phyloP scores from a whole-genome alignment of 768 basidiomycete species.

The Boletus edulis region DNA sequence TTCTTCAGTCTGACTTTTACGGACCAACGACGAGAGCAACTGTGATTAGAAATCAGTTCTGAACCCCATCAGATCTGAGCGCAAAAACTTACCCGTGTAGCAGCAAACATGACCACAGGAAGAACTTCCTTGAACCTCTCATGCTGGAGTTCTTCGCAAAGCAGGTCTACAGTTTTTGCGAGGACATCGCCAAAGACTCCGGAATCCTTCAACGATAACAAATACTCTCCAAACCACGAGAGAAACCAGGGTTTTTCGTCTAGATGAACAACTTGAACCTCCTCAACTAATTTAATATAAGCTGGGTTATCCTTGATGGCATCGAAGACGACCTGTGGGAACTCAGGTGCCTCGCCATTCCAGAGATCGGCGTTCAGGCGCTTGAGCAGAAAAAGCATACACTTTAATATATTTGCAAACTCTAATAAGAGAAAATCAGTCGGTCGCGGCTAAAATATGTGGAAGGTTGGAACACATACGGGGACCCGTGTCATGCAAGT shows the following conservation, averaged over 20 bases:
- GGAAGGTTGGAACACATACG: slow-evolving; percentile 45
- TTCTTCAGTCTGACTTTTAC: slow-evolving; percentile 32
- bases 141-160: slow-evolving; percentile 82
- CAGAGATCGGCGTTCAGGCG: slow-evolving; percentile 60
- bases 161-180: slow-evolving; percentile 66
- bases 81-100: slow-evolving; percentile 54
- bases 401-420: slow-evolving; percentile 56
- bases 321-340: slow-evolving; percentile 77
- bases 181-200: slow-evolving; percentile 61
- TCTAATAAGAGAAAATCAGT: slow-evolving; percentile 38
- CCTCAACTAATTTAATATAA: slow-evolving; percentile 47
- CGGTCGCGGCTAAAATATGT: not conserved
- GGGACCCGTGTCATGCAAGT: slow-evolving; percentile 56
- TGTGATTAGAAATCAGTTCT: slow-evolving; percentile 16
- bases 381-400: slow-evolving; percentile 58
- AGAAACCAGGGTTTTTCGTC: slow-evolving; percentile 48
- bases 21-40: slow-evolving; percentile 34
- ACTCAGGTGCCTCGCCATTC: slow-evolving; percentile 67
- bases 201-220: slow-evolving; percentile 52
- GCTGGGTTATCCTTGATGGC: slow-evolving; percentile 76
- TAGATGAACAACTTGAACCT: slow-evolving; percentile 18
- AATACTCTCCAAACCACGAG: slow-evolving; percentile 63
- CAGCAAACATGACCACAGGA: slow-evolving; percentile 57
- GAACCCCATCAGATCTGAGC: slow-evolving; percentile 1
- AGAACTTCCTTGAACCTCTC: slow-evolving; percentile 61